Base-by-base conservation (phyloP, 2,329 filamentous ascomycete genomes). In the Talaromyces atroroseus region DNA sequence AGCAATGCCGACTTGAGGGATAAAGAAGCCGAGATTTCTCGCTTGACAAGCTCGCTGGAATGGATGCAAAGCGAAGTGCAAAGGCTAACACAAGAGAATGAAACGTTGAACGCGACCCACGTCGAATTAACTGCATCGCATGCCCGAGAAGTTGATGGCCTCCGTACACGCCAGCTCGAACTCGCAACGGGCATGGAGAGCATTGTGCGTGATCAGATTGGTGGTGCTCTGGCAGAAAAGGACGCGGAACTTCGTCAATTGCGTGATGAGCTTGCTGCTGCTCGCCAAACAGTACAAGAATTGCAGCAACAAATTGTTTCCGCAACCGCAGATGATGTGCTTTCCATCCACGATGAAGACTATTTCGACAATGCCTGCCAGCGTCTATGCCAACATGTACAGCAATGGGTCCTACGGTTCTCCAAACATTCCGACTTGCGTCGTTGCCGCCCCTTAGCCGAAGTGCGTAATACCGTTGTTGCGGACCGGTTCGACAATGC, bases 371-470 rank as follows among this genome's bases (percentile, higher is more conserved):
- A 85, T 65, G 89, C 92, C 44, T 99, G 94, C 71, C 91, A 96
- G 71, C 88, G 95, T 72, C 84, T 99, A 46, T 99, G 91, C 74
- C 89, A 92, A 64, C 92, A 96, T 70, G 90, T 96, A 44, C 92
- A 96, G 71, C 91, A 96, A 75, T 99, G 94, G 94, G 91, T 99
- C 51, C 78, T 96, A 63, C 89, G 94, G 67, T 99, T 99, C 78
- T 96, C 92, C 64, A 97, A 97, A 71, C 94, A 95, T 74, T 97
- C 92, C 49, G 92, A 97, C 74, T 90, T 91, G 77, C 87, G 89
- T 64, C 83, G 89, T 57, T 96, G 91, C 71, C 89, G 90, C 57
- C 76, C 90, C 44, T 92, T 91, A 11, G 85, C 80, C 59, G 89
- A 96, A 69, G 84, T 99, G 67, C 86, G 88, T 57, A 90, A 96